Percentiles rank a stretch among this genome's conserved stretches.
These are phyloP conservation scores for Populus pruinosa DNA, from an alignment of 345 rosid genomes.

Conservation along the genomic window DNA sequence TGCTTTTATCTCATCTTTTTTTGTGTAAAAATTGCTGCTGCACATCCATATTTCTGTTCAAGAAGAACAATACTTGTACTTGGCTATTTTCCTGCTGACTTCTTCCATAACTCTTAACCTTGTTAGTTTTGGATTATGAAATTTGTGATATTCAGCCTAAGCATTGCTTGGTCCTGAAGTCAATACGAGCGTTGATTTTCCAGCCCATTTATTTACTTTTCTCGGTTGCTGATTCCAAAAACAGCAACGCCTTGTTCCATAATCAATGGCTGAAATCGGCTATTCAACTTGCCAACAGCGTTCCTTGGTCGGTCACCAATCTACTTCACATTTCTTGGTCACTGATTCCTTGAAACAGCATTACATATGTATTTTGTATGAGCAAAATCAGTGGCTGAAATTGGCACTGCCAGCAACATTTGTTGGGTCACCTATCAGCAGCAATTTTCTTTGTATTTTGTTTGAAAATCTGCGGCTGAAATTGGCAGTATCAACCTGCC, in stretches of 20 bases:
- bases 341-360: neutral
- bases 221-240: neutral
- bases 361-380: neutral
- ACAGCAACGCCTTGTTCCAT: neutral
- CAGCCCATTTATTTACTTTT: neutral
- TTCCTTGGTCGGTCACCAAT: neutral
- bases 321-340: neutral
- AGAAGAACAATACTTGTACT: neutral
- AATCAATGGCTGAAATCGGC: neutral
- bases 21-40: neutral
- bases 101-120: neutral
- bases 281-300: neutral
- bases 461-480: neutral
- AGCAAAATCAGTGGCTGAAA: neutral
- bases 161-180: neutral
- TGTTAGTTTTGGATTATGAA: neutral
- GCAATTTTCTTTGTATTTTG: neutral
- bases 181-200: neutral
- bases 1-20: neutral
- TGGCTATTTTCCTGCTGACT: neutral
- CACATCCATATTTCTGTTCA: neutral
- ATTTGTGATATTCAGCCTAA: neutral
- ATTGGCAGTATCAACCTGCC: neutral
- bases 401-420: neutral
- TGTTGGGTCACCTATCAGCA: too few relatives aligned